phyloP scores from a whole-genome alignment of 2,329 filamentous ascomycete genomes.

The Coniella lustricola region DNA sequence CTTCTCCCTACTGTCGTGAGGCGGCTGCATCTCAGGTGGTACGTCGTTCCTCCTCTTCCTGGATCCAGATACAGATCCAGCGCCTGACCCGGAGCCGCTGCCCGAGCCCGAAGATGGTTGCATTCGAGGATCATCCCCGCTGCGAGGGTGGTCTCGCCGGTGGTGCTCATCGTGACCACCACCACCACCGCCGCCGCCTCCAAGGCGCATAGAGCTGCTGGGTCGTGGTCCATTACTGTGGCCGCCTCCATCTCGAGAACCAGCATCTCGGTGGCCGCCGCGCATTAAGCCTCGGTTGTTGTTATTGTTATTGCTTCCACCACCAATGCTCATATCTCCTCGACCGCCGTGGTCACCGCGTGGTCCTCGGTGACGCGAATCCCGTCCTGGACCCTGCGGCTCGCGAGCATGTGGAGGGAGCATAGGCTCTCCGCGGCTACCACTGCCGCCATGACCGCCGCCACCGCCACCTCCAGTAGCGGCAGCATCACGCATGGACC shows the following conservation, averaged over 20 bases:
- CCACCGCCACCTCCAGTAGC: too few relatives aligned
- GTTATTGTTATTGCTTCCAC: background rate
- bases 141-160: too few relatives aligned
- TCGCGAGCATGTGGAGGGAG: slow-evolving; percentile 19
- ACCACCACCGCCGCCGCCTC: slow-evolving; percentile 26
- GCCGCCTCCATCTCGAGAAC: slow-evolving; percentile 27
- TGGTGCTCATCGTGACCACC: slow-evolving; percentile 30
- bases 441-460: slow-evolving; percentile 3
- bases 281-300: slow-evolving; percentile 28
- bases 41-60: slow-evolving; percentile 43
- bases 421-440: slow-evolving; percentile 19
- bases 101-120: too few relatives aligned
- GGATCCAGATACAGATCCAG: slow-evolving; percentile 15
- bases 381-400: slow-evolving; percentile 22
- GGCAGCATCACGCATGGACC: slow-evolving; percentile 21
- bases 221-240: slow-evolving; percentile 28
- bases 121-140: too few relatives aligned
- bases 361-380: slow-evolving; percentile 24
- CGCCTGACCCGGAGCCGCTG: too few relatives aligned
- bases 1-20: slow-evolving; percentile 47
- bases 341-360: slow-evolving; percentile 23
- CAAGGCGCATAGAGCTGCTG: slow-evolving; percentile 21
- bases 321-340: slow-evolving; percentile 19
- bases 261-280: slow-evolving; percentile 22
- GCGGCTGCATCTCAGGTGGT: slow-evolving; percentile 26